A percentile compares a stretch with the other conserved stretches of the same genome.
phyloP scores from a whole-genome alignment of 495 filamentous ascomycete species.

The Physcia stellaris region DNA sequence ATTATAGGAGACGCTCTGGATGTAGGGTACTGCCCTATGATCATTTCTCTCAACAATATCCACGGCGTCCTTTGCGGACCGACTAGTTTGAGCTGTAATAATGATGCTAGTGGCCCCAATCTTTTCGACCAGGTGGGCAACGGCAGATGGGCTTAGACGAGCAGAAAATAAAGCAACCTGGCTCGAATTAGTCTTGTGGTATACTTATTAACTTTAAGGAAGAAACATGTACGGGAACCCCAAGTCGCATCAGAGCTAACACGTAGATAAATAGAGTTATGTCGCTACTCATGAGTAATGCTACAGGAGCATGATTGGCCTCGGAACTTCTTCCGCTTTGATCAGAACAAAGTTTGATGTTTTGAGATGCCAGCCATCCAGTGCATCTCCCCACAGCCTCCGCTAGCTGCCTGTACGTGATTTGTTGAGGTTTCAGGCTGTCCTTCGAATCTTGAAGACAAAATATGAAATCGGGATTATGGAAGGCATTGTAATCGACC shows the following conservation, averaged over 20 bases:
- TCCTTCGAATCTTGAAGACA: neutral
- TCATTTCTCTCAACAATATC: too few species aligned
- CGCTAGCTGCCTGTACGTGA: conserved; percentile 1
- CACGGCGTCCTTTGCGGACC: too few species aligned
- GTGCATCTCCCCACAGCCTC: conserved; percentile 1
- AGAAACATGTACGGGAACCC: conserved; percentile 5
- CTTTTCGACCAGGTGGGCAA: too few species aligned
- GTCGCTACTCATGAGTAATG: conserved; percentile 10
- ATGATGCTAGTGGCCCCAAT: too few species aligned
- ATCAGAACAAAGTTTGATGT: neutral
- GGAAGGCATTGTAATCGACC: conserved; percentile 1
- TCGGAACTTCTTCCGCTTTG: neutral
- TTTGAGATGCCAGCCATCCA: neutral
- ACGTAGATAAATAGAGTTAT: conserved; percentile 6
- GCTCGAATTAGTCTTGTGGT: too few species aligned
- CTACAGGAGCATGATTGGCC: conserved; percentile 4
- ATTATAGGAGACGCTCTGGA: too few species aligned
- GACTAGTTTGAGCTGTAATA: too few species aligned
- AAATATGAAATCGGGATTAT: conserved; percentile 5
- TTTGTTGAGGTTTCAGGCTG: neutral
- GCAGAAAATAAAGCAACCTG: too few species aligned
- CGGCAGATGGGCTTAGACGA: too few species aligned
- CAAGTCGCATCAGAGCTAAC: neutral
- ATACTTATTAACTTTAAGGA: too few species aligned
- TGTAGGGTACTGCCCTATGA: too few species aligned